Evolutionary conservation across 139 green algal species (phyloP).

Genomic region (Axilococcus clingmanii): DNA sequence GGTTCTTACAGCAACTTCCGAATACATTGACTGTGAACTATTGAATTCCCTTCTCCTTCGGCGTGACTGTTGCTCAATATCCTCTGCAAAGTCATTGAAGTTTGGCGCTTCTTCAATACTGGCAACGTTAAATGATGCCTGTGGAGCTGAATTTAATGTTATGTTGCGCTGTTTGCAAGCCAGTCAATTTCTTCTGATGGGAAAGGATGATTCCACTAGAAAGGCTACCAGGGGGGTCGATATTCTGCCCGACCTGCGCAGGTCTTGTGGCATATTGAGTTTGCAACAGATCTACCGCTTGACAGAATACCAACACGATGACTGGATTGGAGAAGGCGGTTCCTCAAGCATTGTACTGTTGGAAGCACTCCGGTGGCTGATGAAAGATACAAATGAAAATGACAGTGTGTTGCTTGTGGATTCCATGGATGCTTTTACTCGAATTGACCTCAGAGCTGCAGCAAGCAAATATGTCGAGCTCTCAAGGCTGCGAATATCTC

Average conservation of each 20-base stretch:
- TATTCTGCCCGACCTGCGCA: slow-evolving; percentile 25
- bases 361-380: slow-evolving; percentile 27
- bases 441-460: no score
- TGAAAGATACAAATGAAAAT: slow-evolving; percentile 10
- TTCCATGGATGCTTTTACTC: no score
- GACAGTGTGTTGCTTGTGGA: background rate
- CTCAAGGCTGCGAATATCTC: no score
- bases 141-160: slow-evolving; percentile 16
- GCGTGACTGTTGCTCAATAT: slow-evolving; percentile 45
- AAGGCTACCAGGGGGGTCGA: slow-evolving; percentile 33
- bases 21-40: slow-evolving; percentile 47
- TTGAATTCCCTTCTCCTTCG: slow-evolving; percentile 49
- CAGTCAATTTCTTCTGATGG: slow-evolving; percentile 34
- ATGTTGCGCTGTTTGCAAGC: slow-evolving; percentile 35
- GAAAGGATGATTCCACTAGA: slow-evolving; percentile 43
- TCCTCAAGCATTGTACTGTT: slow-evolving; percentile 32
- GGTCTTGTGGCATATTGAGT: slow-evolving; percentile 27
- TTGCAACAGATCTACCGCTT: slow-evolving; percentile 41
- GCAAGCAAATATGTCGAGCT: no score
- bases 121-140: slow-evolving; percentile 11
- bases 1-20: slow-evolving; percentile 29
- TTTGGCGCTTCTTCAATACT: slow-evolving; percentile 24
- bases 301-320: slow-evolving; percentile 52
- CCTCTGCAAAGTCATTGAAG: slow-evolving; percentile 37
- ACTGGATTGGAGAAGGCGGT: slow-evolving; percentile 36